These are phyloP conservation scores for Pluteus cervinus DNA, from an alignment of 768 basidiomycete species.

Conservation along the genomic window DNA sequence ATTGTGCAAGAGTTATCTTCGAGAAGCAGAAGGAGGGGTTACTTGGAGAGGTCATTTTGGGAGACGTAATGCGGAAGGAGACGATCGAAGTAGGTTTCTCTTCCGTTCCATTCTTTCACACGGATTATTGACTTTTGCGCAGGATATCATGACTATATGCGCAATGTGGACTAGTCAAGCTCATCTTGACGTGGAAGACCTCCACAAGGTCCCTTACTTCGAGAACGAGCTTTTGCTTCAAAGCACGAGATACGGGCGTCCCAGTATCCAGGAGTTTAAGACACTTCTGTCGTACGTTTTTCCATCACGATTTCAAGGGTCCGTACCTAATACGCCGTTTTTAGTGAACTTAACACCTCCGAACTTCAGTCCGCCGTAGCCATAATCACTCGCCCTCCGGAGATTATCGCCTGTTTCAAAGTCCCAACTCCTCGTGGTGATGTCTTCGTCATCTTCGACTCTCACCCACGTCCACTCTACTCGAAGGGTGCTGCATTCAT, in stretches of 20 bases:
- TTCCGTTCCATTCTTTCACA: not conserved
- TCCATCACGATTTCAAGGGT: constrained; percentile 10
- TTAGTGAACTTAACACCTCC: constrained; percentile 15
- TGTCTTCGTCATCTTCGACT: constrained; percentile 60
- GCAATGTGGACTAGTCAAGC: constrained; percentile 42
- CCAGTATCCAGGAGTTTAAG: constrained; percentile 10
- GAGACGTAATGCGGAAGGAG: constrained; percentile 5
- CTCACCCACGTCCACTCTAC: constrained; percentile 55
- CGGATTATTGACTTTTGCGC: constrained; percentile 1
- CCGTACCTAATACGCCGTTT: not conserved
- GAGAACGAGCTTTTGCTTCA: too few species aligned
- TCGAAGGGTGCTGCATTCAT: constrained; percentile 57
- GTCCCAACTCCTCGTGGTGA: constrained; percentile 23
- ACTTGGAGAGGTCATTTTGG: constrained; percentile 6
- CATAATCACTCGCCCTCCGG: constrained; percentile 66
- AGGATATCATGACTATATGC: constrained; percentile 58
- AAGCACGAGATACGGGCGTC: constrained; percentile 38
- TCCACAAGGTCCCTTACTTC: too few species aligned
- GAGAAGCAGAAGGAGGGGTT: constrained; percentile 21
- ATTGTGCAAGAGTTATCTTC: constrained; percentile 51
- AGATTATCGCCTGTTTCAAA: constrained; percentile 53
- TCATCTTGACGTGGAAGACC: too few species aligned
- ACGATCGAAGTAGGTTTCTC: constrained; percentile 9
- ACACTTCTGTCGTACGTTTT: constrained; percentile 27
- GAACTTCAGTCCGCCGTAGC: constrained; percentile 26